Conservation (phyloP, 345 rosid genomes). For the Raphanus sativus region DNA sequence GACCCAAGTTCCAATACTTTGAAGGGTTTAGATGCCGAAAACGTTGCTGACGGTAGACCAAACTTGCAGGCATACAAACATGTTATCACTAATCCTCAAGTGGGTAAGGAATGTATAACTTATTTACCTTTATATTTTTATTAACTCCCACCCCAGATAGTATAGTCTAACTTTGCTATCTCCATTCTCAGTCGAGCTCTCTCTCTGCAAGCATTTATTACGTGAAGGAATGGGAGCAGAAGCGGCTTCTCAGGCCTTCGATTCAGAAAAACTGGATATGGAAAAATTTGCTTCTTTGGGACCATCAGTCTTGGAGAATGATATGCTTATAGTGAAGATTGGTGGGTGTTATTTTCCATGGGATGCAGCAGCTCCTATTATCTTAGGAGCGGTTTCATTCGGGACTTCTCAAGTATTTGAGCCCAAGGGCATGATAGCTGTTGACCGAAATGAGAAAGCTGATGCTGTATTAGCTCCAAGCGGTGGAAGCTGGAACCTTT, state of each 20-base stretch:
- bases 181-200: slow-evolving; percentile 55
- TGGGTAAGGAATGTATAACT: slow-evolving; percentile 53
- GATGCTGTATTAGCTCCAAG: slow-evolving; percentile 35
- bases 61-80: slow-evolving; percentile 39
- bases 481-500: slow-evolving; percentile 75
- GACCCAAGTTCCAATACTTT: slow-evolving; percentile 46
- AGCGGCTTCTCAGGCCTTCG: slow-evolving; percentile 66
- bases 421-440: slow-evolving; percentile 61
- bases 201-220: slow-evolving; percentile 67
- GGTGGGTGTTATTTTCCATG: slow-evolving; percentile 58
- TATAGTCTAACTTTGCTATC: not conserved
- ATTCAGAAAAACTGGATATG: slow-evolving; percentile 52
- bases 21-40: slow-evolving; percentile 32
- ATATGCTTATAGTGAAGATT: slow-evolving; percentile 56
- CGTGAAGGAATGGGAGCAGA: slow-evolving; percentile 60
- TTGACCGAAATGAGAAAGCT: slow-evolving; percentile 51
- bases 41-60: slow-evolving; percentile 34
- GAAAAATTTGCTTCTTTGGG: slow-evolving; percentile 53
- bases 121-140: not conserved
- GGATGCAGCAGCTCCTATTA: slow-evolving; percentile 60
- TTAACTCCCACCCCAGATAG: not conserved
- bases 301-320: slow-evolving; percentile 50
- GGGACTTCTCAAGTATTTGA: slow-evolving; percentile 49
- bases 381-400: slow-evolving; percentile 51
- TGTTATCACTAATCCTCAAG: slow-evolving; percentile 45